Conservation (phyloP, 495 filamentous ascomycete genomes). For the Talaromyces thailandensis region DNA sequence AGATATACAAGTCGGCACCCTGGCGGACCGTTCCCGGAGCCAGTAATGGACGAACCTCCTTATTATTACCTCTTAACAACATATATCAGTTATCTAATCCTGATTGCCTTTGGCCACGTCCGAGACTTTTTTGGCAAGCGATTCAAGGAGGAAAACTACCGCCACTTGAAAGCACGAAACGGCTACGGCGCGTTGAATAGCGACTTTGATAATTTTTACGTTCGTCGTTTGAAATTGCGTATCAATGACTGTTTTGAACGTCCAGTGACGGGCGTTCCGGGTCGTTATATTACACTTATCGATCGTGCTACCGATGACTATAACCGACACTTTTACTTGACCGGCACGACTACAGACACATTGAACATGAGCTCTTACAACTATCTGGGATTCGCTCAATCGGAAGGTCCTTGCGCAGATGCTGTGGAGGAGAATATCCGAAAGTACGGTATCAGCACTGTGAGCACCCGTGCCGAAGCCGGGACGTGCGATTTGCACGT, state of each 20-base stretch:
- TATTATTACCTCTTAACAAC: conserved; percentile 96
- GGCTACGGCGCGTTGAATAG: conserved; percentile 96
- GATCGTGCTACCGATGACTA: conserved; percentile 82
- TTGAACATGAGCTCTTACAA: conserved; percentile 99
- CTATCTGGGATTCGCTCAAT: conserved; percentile 97
- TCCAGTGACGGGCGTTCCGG: conserved; percentile 86
- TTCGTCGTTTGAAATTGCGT: conserved; percentile 80
- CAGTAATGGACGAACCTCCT: conserved; percentile 89
- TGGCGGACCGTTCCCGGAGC: conserved; percentile 67
- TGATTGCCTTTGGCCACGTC: conserved; percentile 91
- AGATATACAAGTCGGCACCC: conserved; percentile 78
- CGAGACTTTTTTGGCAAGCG: conserved; percentile 97
- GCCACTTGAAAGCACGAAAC: conserved; percentile 69
- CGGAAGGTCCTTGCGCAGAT: conserved; percentile 93
- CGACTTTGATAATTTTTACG: conserved; percentile 98
- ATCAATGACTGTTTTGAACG: conserved; percentile 96
- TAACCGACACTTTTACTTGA: conserved; percentile 79
- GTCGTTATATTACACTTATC: conserved; percentile 83
- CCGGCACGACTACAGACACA: conserved; percentile 88
- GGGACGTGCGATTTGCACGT: conserved; percentile 81
- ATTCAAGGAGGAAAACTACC: conserved; percentile 76
- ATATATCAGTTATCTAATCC: conserved; percentile 91
- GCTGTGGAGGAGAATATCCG: conserved; percentile 76
- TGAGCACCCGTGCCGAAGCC: conserved; percentile 71
- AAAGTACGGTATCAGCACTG: conserved; percentile 72